phyloP scores from a whole-genome alignment of 2,329 filamentous ascomycete genomes.

The Exophiala calicioides region DNA sequence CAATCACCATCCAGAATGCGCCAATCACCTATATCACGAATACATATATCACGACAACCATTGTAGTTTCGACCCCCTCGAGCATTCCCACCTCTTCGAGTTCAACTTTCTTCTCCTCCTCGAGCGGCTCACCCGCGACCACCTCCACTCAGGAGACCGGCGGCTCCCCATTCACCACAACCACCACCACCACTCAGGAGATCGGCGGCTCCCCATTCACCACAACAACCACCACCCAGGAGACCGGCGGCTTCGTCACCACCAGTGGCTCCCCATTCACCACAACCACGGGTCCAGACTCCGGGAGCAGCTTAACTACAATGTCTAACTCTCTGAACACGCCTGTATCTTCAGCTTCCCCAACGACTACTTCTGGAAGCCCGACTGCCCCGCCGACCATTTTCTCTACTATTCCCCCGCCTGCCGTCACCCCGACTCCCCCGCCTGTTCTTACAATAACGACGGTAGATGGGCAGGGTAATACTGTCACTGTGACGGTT shows the following conservation, averaged over 20 bases:
- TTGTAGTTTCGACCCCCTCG: conserved; percentile 20
- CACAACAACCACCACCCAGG: conserved; percentile 1
- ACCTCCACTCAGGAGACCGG: conserved; percentile 13
- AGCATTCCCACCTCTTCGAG: conserved; percentile 2
- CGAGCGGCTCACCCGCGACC: conserved; percentile 3
- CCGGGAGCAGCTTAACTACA: neutral
- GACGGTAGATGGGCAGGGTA: conserved; percentile 16
- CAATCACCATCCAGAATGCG: conserved; percentile 27
- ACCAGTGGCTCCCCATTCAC: conserved; percentile 4
- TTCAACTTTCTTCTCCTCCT: conserved; percentile 4
- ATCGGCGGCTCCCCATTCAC: conserved; percentile 2
- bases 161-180: neutral
- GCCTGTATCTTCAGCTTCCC: neutral
- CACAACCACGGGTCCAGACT: neutral
- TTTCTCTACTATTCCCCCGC: conserved; percentile 17
- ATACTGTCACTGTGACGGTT: conserved; percentile 15
- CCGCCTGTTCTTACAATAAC: conserved; percentile 11
- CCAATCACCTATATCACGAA: conserved; percentile 26
- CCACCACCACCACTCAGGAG: conserved; percentile 1
- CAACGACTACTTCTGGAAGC: conserved; percentile 4
- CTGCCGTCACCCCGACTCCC: conserved; percentile 14
- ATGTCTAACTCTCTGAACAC: conserved; percentile 1
- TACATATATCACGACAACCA: conserved; percentile 28
- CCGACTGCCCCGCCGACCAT: conserved; percentile 11
- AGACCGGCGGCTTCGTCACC: conserved; percentile 1